Percentiles rank a stretch among this genome's conserved stretches.
Evolutionary conservation across 306 rosid species (phyloP).

Genomic region (Corylus avellana): DNA sequence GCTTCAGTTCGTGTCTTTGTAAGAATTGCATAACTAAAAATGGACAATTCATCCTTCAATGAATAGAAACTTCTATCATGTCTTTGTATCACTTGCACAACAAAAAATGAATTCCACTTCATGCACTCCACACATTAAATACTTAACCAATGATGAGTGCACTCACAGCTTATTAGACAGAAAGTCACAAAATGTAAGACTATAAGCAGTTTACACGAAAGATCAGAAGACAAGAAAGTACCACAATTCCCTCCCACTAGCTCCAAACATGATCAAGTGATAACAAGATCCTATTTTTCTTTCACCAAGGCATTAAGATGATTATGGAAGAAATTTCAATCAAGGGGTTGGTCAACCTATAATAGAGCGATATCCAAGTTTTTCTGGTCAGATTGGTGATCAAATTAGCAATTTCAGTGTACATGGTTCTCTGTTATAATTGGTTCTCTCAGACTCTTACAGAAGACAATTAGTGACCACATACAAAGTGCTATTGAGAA

Average conservation of each 20-base stretch:
- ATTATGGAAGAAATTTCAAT: background rate
- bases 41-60: background rate
- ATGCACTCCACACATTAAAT: background rate
- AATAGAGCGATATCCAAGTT: background rate
- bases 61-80: conserved; percentile 17
- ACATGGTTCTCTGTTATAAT: background rate
- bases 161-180: conserved; percentile 5
- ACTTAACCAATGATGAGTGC: conserved; percentile 20
- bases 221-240: conserved; percentile 2
- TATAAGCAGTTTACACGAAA: conserved; percentile 10
- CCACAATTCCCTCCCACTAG: background rate
- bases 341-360: background rate
- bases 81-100: conserved; percentile 17
- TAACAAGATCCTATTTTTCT: conserved; percentile 11
- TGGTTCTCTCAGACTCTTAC: background rate
- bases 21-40: conserved; percentile 19
- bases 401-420: background rate
- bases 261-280: background rate
- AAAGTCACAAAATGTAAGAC: conserved; percentile 8
- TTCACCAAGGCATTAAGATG: background rate
- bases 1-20: conserved; percentile 15
- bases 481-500: background rate
- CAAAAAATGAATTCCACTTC: conserved; percentile 7
- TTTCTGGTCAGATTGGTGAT: background rate
- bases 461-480: background rate